Base-by-base conservation (phyloP, 228 moss, liverwort and hornwort genomes). In the Sphagnum magellanicum region DNA sequence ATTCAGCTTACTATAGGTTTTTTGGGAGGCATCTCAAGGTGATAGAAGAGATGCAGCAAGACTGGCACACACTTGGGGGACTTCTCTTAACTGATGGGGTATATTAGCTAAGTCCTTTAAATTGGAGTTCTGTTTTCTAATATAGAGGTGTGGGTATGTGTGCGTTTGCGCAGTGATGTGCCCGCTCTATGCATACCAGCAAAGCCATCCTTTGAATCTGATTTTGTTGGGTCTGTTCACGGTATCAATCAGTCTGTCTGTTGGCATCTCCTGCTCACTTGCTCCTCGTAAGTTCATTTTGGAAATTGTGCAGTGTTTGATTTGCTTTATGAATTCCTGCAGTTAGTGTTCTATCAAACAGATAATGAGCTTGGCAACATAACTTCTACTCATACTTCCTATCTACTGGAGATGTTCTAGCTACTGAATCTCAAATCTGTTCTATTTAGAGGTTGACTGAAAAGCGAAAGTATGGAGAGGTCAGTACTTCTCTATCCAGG, bases 231-330 rank as follows among this genome's bases (percentile, higher is more conserved):
- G 93, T 63, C 76, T 92, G 51, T 94, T 98, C 66, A 98, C 98
- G 6, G 87, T 86, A 70, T 87, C 82, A 13, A 85, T 94, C 75
- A 98, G 94, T 75, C 89, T 98, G 57, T 79, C 90, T 13, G 94
- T 94, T 50, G 98, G 98, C 64, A 89, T 94, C 63, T 85, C 98
- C 47, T 94, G 98, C 75, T 90, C 94, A 61, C 88, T 93, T 73
- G 90, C 93, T 63, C 87, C 89, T 71, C 89, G 97, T 90, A 83
- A 65, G 63, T 32, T 32, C 32, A 32, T 32, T 32, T 32, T 32
- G 32, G 32, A 32, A 32, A 32, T 32, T 32, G 32, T 32, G 32
- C 32, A 32, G 32, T 32, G 32, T 32, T 32, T 32, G 32, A 32
- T 32, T 32, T 32, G 32, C 32, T 3, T 32, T 32, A 32, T 32